Percentiles rank a stretch among this genome's conserved stretches.
Conservation (phyloP, 352 stramenopile genomes). For the Thalassiosira delicatula region DNA sequence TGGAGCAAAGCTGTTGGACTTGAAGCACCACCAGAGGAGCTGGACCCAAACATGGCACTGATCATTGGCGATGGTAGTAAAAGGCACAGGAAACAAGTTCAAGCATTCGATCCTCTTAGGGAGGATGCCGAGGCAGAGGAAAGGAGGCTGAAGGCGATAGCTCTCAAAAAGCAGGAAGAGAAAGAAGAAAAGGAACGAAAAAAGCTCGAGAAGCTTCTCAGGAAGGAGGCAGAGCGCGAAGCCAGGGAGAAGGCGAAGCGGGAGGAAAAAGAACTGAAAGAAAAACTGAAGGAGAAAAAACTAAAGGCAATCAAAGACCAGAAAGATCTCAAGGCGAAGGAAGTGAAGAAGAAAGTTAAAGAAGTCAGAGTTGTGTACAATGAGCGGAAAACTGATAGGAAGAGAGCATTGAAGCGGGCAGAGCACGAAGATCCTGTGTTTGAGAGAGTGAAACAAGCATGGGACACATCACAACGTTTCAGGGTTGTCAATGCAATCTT, state of each 20-base stretch:
- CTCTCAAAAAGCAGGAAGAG: slow-evolving; percentile 66
- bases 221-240: slow-evolving; percentile 61
- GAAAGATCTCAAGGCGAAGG: slow-evolving; percentile 22
- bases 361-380: slow-evolving; percentile 76
- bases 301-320: slow-evolving; percentile 7
- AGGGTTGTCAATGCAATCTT: slow-evolving; percentile 74
- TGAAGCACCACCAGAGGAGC: slow-evolving; percentile 77
- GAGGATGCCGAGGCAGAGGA: slow-evolving; percentile 71
- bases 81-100: slow-evolving; percentile 80
- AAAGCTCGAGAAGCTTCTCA: slow-evolving; percentile 70
- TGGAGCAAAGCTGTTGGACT: slow-evolving; percentile 84
- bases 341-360: slow-evolving; percentile 62
- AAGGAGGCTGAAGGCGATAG: slow-evolving; percentile 75
- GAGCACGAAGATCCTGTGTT: slow-evolving; percentile 82
- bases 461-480: slow-evolving; percentile 79
- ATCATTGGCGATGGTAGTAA: slow-evolving; percentile 84
- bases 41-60: slow-evolving; percentile 66
- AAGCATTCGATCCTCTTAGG: slow-evolving; percentile 80
- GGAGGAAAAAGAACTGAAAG: slow-evolving; percentile 53
- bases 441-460: slow-evolving; percentile 82
- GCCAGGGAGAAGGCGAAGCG: slow-evolving; percentile 67
- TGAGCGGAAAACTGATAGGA: slow-evolving; percentile 74
- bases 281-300: slow-evolving; percentile 39
- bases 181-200: slow-evolving; percentile 78
- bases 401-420: slow-evolving; percentile 67